Conservation (phyloP, 139 green algal species). For the Asterochloris sp. region DNA sequence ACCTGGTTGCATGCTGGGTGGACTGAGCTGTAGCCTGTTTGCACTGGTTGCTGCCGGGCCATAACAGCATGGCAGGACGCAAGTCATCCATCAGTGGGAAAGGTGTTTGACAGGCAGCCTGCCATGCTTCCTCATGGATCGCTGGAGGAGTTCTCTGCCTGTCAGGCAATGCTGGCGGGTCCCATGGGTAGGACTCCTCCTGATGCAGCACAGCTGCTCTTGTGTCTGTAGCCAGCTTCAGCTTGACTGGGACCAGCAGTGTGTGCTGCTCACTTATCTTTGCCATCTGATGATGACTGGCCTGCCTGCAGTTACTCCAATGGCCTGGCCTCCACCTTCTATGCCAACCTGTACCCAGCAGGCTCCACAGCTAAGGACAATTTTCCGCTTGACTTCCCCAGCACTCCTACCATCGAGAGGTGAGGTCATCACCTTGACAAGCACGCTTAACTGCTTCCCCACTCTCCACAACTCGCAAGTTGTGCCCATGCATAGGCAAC, state of each 20-base stretch:
- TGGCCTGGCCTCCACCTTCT: conserved; percentile 14
- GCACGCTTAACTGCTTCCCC: neutral
- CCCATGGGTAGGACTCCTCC: neutral
- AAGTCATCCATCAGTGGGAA: no score
- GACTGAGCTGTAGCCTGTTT: no score
- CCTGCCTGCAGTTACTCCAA: conserved; percentile 2
- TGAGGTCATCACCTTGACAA: neutral
- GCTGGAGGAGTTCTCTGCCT: no score
- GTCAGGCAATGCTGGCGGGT: no score
- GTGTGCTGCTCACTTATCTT: neutral
- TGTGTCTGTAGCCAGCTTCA: neutral
- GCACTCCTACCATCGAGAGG: neutral
- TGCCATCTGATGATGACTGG: neutral
- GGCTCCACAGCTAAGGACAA: conserved; percentile 5
- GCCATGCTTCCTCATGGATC: no score
- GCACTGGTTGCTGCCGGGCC: no score
- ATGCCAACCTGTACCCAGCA: conserved; percentile 6
- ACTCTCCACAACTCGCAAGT: neutral
- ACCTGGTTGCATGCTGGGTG: no score
- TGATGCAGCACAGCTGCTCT: neutral
- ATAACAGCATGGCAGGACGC: no score
- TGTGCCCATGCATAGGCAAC: no score
- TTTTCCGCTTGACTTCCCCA: conserved; percentile 11
- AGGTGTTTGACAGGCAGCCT: no score
- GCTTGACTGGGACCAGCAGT: neutral